Evolutionary conservation across 2,329 filamentous ascomycete genomes (phyloP).

Genomic region (Penicillium sp.): DNA sequence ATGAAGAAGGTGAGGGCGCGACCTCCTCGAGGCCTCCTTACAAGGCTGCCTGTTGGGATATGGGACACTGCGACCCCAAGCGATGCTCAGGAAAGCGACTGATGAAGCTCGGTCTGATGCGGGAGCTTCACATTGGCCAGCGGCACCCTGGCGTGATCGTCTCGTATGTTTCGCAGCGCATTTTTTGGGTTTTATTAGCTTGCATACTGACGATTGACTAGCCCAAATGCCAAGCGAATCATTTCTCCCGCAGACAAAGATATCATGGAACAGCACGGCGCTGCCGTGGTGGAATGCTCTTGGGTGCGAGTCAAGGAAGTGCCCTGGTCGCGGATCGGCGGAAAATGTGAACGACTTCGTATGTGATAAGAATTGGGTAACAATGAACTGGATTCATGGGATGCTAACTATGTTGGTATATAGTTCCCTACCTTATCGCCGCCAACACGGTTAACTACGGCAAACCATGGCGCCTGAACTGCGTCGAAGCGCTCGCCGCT

Average conservation of each 20-base stretch:
- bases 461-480: conserved; percentile 91
- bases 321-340: conserved; percentile 86
- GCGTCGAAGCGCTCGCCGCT: conserved; percentile 89
- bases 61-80: conserved; percentile 96
- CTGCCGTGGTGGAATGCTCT: conserved; percentile 93
- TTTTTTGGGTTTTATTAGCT: background rate
- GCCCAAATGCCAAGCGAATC: conserved; percentile 82
- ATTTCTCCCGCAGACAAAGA: conserved; percentile 80
- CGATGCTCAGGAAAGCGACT: conserved; percentile 93
- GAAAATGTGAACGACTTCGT: conserved; percentile 81
- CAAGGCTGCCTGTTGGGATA: conserved; percentile 96
- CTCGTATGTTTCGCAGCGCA: conserved; percentile 52
- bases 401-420: background rate
- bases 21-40: conserved; percentile 54
- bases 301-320: conserved; percentile 93
- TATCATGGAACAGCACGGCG: conserved; percentile 82
- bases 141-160: conserved; percentile 90
- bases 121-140: conserved; percentile 86
- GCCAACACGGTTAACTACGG: conserved; percentile 98
- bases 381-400: background rate
- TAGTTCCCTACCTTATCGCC: conserved; percentile 87
- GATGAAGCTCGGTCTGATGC: conserved; percentile 90
- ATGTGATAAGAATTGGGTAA: conserved; percentile 23
- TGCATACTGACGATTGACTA: conserved; percentile 21
- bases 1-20: conserved; percentile 40